Evolutionary conservation across 345 rosid species (phyloP).

Genomic region (Hibiscus mutabilis): DNA sequence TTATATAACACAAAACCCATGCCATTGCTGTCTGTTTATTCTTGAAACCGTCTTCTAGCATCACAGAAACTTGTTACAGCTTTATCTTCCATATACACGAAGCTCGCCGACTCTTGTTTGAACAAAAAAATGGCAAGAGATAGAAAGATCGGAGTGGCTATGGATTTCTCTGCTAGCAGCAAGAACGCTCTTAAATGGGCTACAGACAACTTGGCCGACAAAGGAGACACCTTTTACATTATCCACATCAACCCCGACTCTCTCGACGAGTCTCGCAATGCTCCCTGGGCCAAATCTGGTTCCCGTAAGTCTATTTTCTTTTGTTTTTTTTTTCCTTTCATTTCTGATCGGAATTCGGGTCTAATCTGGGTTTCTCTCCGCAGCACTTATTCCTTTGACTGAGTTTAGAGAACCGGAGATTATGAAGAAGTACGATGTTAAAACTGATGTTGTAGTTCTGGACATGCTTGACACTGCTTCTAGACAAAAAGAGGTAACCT

Average conservation of each 20-base stretch:
- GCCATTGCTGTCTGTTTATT: neutral
- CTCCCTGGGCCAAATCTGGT: slow-evolving; percentile 60
- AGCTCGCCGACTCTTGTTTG: neutral
- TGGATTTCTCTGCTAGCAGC: neutral
- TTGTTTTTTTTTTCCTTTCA: neutral
- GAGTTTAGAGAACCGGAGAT: slow-evolving; percentile 78
- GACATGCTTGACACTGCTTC: slow-evolving; percentile 81
- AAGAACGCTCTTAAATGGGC: neutral
- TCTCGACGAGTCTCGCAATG: slow-evolving; percentile 38
- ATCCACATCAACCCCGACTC: slow-evolving; percentile 52
- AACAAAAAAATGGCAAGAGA: neutral
- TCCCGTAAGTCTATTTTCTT: slow-evolving; percentile 46
- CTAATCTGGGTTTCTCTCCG: neutral
- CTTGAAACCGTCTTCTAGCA: neutral
- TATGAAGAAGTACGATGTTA: slow-evolving; percentile 52
- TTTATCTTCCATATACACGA: neutral
- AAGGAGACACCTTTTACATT: slow-evolving; percentile 59
- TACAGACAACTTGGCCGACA: slow-evolving; percentile 55
- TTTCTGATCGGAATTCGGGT: slow-evolving; percentile 20
- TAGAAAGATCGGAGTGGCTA: neutral
- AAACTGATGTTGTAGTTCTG: slow-evolving; percentile 52
- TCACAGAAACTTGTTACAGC: neutral
- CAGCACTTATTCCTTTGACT: slow-evolving; percentile 81
- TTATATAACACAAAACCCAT: neutral
- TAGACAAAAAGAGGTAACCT: slow-evolving; percentile 66